These are phyloP conservation scores for Trichoderma gracile DNA, from an alignment of 2,329 filamentous ascomycete species.

Conservation along the genomic window DNA sequence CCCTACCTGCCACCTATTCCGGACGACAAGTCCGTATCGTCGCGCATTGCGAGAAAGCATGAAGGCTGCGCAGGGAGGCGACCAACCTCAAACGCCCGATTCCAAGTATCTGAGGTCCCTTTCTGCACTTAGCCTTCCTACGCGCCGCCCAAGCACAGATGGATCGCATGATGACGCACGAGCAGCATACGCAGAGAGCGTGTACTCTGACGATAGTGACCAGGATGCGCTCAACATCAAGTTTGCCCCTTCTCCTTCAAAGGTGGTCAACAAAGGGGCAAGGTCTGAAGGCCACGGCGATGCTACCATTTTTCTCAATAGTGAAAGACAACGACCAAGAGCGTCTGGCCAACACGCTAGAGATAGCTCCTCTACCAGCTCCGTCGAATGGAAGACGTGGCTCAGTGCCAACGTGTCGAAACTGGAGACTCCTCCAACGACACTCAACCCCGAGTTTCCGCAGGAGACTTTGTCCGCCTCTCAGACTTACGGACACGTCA, in stretches of 20 bases:
- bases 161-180: constrained; percentile 43
- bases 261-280: not conserved
- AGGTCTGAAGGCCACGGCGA: constrained; percentile 20
- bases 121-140: constrained; percentile 43
- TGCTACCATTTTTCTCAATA: constrained; percentile 20
- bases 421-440: constrained; percentile 39
- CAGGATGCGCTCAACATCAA: constrained; percentile 28
- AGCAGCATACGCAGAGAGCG: constrained; percentile 48
- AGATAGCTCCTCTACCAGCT: constrained; percentile 47
- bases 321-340: constrained; percentile 28
- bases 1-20: constrained; percentile 52
- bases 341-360: constrained; percentile 35
- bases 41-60: constrained; percentile 53
- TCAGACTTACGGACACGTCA: constrained; percentile 44
- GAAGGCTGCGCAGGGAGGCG: constrained; percentile 37
- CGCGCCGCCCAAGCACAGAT: constrained; percentile 43
- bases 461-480: constrained; percentile 17
- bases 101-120: constrained; percentile 45
- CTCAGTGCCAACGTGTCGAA: constrained; percentile 54
- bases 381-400: constrained; percentile 57
- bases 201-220: constrained; percentile 46
- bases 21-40: constrained; percentile 58
- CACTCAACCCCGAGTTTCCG: constrained; percentile 22
- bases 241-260: not conserved
- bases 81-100: constrained; percentile 33